These are phyloP conservation scores for Phylloporus rhodoxanthus DNA, from an alignment of 768 basidiomycete species.

Conservation along the genomic window DNA sequence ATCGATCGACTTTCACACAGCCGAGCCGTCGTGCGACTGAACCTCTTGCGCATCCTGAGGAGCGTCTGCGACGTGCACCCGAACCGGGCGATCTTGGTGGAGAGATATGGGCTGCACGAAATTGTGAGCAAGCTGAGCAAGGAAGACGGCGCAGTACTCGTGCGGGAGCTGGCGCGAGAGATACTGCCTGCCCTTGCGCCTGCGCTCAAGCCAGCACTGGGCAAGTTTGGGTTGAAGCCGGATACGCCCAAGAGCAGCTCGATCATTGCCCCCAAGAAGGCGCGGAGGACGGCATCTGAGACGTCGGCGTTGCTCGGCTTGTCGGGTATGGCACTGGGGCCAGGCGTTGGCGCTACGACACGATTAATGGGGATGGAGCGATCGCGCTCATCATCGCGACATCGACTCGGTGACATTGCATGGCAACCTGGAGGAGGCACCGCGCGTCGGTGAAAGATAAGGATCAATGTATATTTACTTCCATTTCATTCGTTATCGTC, in stretches of 20 bases:
- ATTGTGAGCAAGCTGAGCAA: conserved; percentile 77
- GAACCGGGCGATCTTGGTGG: conserved; percentile 75
- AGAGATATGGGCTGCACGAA: conserved; percentile 73
- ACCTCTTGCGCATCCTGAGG: conserved; percentile 78
- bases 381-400: conserved; percentile 39
- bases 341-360: conserved; percentile 11
- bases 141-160: conserved; percentile 86
- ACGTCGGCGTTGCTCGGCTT: conserved; percentile 37
- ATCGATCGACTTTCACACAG: conserved; percentile 71
- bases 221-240: conserved; percentile 25
- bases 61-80: conserved; percentile 88
- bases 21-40: conserved; percentile 84
- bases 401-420: conserved; percentile 56
- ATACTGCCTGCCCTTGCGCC: conserved; percentile 75
- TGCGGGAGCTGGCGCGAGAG: conserved; percentile 82
- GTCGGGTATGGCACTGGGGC: conserved; percentile 17
- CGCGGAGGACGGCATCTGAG: conserved; percentile 68
- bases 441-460: conserved; percentile 19
- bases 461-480: conserved; percentile 7
- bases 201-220: conserved; percentile 50
- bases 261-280: conserved; percentile 55
- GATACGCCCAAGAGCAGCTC: conserved; percentile 35
- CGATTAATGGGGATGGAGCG: conserved; percentile 33
- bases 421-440: conserved; percentile 39
- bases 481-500: conserved; percentile 12